phyloP scores from a whole-genome alignment of 2,329 filamentous ascomycete genomes.

The Pseudocercospora eumusae region DNA sequence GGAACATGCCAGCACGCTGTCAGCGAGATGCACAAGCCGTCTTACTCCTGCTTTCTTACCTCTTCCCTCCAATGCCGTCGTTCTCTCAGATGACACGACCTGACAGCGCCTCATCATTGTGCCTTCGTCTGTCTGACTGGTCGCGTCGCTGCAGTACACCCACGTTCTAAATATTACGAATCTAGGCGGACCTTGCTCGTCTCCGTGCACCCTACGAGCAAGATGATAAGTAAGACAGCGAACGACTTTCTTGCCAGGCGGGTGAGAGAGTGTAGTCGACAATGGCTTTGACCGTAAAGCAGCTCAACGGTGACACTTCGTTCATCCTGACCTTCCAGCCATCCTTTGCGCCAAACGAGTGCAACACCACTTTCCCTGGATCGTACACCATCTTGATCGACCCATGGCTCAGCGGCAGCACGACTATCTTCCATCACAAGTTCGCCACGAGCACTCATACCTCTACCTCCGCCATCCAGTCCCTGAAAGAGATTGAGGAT shows the following conservation, averaged over 20 bases:
- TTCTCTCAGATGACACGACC: not conserved
- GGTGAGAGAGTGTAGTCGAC: not conserved
- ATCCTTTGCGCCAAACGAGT: constrained; percentile 46
- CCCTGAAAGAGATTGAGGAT: constrained; percentile 56
- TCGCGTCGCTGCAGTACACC: constrained; percentile 2
- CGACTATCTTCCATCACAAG: constrained; percentile 60
- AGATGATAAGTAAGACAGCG: constrained; percentile 13
- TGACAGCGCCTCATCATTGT: constrained; percentile 7
- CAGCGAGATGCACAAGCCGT: not conserved
- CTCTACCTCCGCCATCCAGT: constrained; percentile 58
- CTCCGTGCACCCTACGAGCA: not conserved
- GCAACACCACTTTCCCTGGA: constrained; percentile 46
- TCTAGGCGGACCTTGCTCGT: not conserved
- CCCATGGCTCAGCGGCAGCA: constrained; percentile 66
- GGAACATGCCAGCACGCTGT: not conserved
- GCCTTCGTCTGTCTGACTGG: not conserved
- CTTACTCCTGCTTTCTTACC: constrained; percentile 4
- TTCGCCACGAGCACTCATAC: constrained; percentile 63
- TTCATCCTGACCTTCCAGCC: constrained; percentile 66
- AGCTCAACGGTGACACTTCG: constrained; percentile 65
- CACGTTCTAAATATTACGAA: constrained; percentile 1
- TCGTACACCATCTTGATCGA: constrained; percentile 70
- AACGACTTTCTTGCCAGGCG: not conserved
- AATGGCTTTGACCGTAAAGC: constrained; percentile 66
- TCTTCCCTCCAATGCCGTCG: constrained; percentile 2